phyloP scores from a whole-genome alignment of 2,329 filamentous ascomycete genomes.

The Trichoderma koningiopsis region DNA sequence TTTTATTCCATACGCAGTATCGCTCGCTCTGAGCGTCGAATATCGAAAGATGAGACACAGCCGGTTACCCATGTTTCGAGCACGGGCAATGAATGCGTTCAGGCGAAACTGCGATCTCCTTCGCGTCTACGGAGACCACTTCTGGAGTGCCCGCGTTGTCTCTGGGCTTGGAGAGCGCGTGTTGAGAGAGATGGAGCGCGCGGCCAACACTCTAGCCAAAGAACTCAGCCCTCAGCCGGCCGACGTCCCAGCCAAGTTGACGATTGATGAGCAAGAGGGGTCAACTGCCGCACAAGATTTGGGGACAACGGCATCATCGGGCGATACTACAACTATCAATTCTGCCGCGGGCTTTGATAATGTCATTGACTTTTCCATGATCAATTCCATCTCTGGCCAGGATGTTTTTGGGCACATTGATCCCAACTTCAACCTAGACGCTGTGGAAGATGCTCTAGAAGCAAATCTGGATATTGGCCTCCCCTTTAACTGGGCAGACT shows the following conservation, averaged over 20 bases:
- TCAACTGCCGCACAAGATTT: slow-evolving; percentile 22
- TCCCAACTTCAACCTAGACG: slow-evolving; percentile 55
- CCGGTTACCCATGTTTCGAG: slow-evolving; percentile 59
- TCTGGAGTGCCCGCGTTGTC: slow-evolving; percentile 59
- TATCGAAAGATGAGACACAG: slow-evolving; percentile 67
- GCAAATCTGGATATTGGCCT: slow-evolving; percentile 57
- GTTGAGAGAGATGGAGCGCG: slow-evolving; percentile 58
- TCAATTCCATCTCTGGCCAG: slow-evolving; percentile 50
- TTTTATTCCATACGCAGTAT: slow-evolving; percentile 63
- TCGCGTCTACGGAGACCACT: slow-evolving; percentile 56
- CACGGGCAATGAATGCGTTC: slow-evolving; percentile 57
- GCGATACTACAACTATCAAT: slow-evolving; percentile 35
- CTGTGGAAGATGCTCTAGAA: slow-evolving; percentile 57
- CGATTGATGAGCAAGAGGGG: slow-evolving; percentile 12
- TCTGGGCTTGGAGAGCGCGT: slow-evolving; percentile 58
- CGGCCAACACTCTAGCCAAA: slow-evolving; percentile 49
- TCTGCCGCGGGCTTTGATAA: slow-evolving; percentile 38
- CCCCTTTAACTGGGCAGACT: slow-evolving; percentile 55
- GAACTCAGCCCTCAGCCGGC: slow-evolving; percentile 36
- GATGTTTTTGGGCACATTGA: slow-evolving; percentile 59
- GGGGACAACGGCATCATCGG: slow-evolving; percentile 27
- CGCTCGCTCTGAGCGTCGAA: slow-evolving; percentile 61
- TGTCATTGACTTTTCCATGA: slow-evolving; percentile 45
- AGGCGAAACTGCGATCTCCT: slow-evolving; percentile 57
- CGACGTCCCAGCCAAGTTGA: slow-evolving; percentile 30